Evolutionary conservation across 1,284 basidiomycete genomes (phyloP).

Genomic region (Erythrobasidium hasegawianum): DNA sequence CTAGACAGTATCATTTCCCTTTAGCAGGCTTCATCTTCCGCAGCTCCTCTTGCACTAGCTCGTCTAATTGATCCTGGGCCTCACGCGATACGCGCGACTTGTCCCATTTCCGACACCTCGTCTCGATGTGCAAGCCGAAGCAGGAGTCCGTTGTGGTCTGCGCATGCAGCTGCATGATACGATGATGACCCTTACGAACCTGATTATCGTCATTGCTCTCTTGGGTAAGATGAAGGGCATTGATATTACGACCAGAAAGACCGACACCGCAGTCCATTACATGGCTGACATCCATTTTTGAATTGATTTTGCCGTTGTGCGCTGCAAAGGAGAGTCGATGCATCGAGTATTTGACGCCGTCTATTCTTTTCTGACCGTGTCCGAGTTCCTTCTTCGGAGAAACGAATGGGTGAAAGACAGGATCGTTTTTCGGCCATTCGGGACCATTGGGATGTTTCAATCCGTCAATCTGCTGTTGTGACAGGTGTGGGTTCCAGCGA

Average conservation of each 20-base stretch:
- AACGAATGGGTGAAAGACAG: neutral
- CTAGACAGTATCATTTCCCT: too few relatives aligned
- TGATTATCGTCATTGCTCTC: conserved; percentile 1
- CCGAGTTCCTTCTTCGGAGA: neutral
- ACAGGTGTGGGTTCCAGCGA: neutral
- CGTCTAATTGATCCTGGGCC: neutral
- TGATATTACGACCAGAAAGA: neutral
- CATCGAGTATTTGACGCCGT: neutral
- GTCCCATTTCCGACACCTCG: neutral
- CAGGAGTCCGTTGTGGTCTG: neutral
- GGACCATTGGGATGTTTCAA: neutral
- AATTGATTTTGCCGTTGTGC: neutral
- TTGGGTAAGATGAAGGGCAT: neutral
- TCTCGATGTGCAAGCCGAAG: neutral
- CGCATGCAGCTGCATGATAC: neutral
- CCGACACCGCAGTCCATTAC: neutral
- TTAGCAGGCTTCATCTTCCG: neutral
- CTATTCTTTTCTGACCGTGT: neutral
- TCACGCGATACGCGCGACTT: neutral
- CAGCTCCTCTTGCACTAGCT: neutral
- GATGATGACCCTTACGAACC: neutral
- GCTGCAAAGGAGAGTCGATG: neutral
- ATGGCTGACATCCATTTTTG: neutral
- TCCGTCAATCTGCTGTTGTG: neutral
- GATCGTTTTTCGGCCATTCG: neutral